Evolutionary conservation across 2,329 filamentous ascomycete species (phyloP).

Genomic region (Incumbomyces lentus): DNA sequence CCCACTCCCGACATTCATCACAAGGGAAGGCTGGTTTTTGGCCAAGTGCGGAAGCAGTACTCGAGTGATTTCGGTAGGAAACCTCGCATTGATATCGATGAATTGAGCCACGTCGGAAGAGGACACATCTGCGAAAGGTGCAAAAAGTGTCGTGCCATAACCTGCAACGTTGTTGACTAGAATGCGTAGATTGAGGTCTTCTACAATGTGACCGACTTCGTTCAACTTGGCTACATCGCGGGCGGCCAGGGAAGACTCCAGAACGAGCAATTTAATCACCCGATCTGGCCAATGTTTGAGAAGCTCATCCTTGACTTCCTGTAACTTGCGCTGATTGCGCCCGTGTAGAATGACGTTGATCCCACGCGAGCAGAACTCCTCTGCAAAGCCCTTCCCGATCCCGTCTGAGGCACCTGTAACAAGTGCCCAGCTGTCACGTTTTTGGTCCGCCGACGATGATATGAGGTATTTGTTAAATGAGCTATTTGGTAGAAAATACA

Average conservation of each 20-base stretch:
- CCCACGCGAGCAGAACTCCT: not conserved
- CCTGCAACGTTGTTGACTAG: too few relatives aligned
- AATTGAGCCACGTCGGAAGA: not conserved
- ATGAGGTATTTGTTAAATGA: too few relatives aligned
- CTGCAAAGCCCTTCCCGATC: not conserved
- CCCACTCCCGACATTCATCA: not conserved
- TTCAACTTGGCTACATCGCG: too few relatives aligned
- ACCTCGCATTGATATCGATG: conserved; percentile 12
- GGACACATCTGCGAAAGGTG: too few relatives aligned
- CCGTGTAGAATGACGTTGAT: not conserved
- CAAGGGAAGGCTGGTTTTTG: not conserved
- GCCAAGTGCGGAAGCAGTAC: not conserved
- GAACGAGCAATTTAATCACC: not conserved
- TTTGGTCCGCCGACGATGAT: not conserved
- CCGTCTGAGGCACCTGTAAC: not conserved
- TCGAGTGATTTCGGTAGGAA: conserved; percentile 9
- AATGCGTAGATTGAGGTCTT: too few relatives aligned
- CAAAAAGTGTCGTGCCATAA: too few relatives aligned
- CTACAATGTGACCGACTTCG: too few relatives aligned
- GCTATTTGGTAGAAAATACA: too few relatives aligned
- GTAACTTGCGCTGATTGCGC: not conserved
- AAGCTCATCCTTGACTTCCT: not conserved
- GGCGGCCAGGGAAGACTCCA: too few relatives aligned
- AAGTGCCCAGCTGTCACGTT: not conserved
- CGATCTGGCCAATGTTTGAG: not conserved